Evolutionary conservation across 2,329 filamentous ascomycete genomes (phyloP).

Genomic region (Plenodomus biglobosus): DNA sequence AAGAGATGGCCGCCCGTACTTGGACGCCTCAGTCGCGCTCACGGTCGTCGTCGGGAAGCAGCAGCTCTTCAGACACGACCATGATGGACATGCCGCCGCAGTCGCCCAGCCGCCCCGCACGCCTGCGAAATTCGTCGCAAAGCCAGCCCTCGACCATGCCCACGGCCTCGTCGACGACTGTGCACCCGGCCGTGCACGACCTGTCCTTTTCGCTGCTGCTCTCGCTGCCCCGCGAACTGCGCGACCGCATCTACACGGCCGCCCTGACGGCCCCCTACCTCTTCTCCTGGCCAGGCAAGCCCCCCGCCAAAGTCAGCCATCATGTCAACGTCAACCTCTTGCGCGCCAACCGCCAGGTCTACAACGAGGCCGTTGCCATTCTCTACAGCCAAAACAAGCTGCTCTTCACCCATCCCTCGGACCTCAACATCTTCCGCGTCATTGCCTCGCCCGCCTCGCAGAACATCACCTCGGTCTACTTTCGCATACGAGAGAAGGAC

Average conservation of each 20-base stretch:
- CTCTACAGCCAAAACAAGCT: slow-evolving; percentile 44
- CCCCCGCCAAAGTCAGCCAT: slow-evolving; percentile 16
- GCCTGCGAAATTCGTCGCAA: slow-evolving; percentile 28
- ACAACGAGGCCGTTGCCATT: slow-evolving; percentile 37
- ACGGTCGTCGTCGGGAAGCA: slow-evolving; percentile 34
- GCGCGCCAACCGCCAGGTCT: slow-evolving; percentile 30
- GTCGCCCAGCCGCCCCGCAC: slow-evolving; percentile 28
- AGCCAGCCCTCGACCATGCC: slow-evolving; percentile 13
- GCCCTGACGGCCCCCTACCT: slow-evolving; percentile 35
- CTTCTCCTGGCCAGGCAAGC: slow-evolving; percentile 38
- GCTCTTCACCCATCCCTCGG: slow-evolving; percentile 44
- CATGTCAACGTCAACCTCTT: slow-evolving; percentile 33
- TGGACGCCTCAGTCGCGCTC: slow-evolving; percentile 34
- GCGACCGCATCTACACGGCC: slow-evolving; percentile 40
- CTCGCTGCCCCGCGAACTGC: slow-evolving; percentile 41
- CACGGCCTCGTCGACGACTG: not conserved
- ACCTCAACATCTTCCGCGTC: slow-evolving; percentile 46
- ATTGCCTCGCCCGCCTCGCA: slow-evolving; percentile 32
- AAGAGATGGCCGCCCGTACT: slow-evolving; percentile 31
- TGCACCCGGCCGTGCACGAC: slow-evolving; percentile 12
- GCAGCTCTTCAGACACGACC: slow-evolving; percentile 35
- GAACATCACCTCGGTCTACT: slow-evolving; percentile 34
- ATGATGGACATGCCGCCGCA: slow-evolving; percentile 38
- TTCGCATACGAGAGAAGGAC: slow-evolving; percentile 43
- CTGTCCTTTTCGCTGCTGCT: slow-evolving; percentile 38